Evolutionary conservation across 176 grass and related monocot species (phyloP).

Genomic region (Carex parvula): DNA sequence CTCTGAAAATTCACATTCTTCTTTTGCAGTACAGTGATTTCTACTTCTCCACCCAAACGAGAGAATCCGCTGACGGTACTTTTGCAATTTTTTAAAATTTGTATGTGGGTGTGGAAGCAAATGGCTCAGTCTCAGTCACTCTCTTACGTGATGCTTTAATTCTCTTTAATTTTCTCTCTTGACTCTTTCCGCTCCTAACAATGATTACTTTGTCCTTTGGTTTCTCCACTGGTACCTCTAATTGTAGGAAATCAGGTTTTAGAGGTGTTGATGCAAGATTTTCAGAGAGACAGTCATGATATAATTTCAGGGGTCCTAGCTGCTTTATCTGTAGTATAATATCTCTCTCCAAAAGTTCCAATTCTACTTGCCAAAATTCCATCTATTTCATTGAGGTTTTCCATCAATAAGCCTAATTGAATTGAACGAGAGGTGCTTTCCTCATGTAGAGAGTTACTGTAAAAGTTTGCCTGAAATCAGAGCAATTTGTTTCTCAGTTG

Average conservation of each 20-base stretch:
- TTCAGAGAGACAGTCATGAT: conserved; percentile 30
- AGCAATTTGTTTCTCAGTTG: conserved; percentile 14
- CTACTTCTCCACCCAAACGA: conserved; percentile 40
- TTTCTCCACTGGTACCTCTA: conserved; percentile 22
- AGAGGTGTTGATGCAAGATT: conserved; percentile 10
- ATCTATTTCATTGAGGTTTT: conserved; percentile 58
- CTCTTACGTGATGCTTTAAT: conserved; percentile 39
- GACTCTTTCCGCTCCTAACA: conserved; percentile 49
- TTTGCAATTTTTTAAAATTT: conserved; percentile 21
- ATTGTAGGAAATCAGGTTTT: conserved; percentile 28
- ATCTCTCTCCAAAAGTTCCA: conserved; percentile 44
- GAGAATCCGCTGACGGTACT: conserved; percentile 38
- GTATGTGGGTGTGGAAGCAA: not conserved
- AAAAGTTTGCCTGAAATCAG: conserved; percentile 29
- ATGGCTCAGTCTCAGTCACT: not conserved
- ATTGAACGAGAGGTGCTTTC: conserved; percentile 28
- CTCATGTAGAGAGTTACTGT: conserved; percentile 29
- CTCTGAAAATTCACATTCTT: conserved; percentile 55
- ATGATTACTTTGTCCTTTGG: conserved; percentile 24
- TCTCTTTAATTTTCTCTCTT: conserved; percentile 68
- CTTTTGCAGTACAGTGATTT: conserved; percentile 30
- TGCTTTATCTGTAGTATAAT: conserved; percentile 55
- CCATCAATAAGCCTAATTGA: conserved; percentile 56
- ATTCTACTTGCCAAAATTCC: conserved; percentile 45
- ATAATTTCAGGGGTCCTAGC: conserved; percentile 57